These are phyloP conservation scores for Byssothecium circinans DNA, from an alignment of 2,329 filamentous ascomycete genomes.

Conservation along the genomic window DNA sequence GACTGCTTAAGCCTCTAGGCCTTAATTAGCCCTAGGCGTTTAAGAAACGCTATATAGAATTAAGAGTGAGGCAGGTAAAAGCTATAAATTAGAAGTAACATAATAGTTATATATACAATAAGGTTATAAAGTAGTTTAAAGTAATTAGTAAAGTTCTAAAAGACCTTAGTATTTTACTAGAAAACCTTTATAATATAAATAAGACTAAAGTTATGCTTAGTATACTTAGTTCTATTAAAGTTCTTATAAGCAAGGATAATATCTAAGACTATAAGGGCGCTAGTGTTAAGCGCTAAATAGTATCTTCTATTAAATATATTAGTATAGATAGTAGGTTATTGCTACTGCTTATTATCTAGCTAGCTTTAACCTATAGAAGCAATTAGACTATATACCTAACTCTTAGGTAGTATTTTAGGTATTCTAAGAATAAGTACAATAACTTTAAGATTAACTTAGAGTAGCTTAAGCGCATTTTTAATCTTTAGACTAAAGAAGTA, in stretches of 20 bases:
- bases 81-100: too few relatives aligned
- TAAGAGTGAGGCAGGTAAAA: too few relatives aligned
- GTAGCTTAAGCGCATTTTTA: conserved; percentile 38
- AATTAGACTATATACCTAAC: conserved; percentile 11
- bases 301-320: conserved; percentile 18
- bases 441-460: conserved; percentile 38
- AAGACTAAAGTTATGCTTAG: conserved; percentile 18
- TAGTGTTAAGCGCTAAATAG: conserved; percentile 13
- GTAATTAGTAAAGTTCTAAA: neutral
- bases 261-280: conserved; percentile 15
- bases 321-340: conserved; percentile 15
- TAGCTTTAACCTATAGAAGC: conserved; percentile 10
- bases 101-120: too few relatives aligned
- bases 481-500: conserved; percentile 34
- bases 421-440: conserved; percentile 14
- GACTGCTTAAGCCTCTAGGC: too few relatives aligned
- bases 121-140: too few relatives aligned
- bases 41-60: too few relatives aligned
- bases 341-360: conserved; percentile 16
- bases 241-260: conserved; percentile 19
- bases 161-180: neutral
- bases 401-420: conserved; percentile 15
- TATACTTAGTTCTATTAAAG: conserved; percentile 17
- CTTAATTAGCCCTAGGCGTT: too few relatives aligned
- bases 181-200: conserved; percentile 12